Evolutionary conservation across 129 eudicot genomes (phyloP), one percentile per base, ranked within the genome.

Genomic region (Centaurea solstitialis): DNA sequence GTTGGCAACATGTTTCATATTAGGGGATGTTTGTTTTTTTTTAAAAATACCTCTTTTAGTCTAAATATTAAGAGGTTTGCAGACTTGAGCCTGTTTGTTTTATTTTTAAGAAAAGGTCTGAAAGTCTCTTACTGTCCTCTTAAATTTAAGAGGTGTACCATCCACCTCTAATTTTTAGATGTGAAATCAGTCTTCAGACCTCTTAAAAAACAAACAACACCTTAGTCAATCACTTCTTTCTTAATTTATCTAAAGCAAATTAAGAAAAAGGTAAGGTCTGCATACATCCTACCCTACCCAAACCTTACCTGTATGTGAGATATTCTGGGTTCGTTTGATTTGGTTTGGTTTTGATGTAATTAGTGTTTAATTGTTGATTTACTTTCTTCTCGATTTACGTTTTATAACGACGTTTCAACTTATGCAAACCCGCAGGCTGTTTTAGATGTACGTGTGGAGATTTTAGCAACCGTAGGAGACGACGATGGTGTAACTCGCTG

Each of bases 401-500:
- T 70, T 68, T 15, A 35, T 40, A 37, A 39, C n/a, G 66, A 38
- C 11, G 11, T 50, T 28, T 41, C 20, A 71, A 62, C 10, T 7
- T 41, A 83, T 72, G 70, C 66, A 79, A 84, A 40, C 50, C 83
- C 83, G 88, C 94, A 94, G 99, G 99, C 97, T 62, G 91, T 88
- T 72, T 75, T 94, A 88, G 97, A 92, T 47, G 97, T 94, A 72
- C 88, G 93, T 64, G 85, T 94, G 80, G 97, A 94, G 76, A 88
- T 94, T 73, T 81, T 92, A 69, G 99, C 99, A 38, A 83, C 93
- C 1, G 91, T 92, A 35, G 97, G 98, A 68, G 96, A 92, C 40
- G 96, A 94, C 28, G 98, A 90, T 33, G 90, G 99, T 39, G 83
- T 94, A 71, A 86, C 97, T 73, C 97, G 99, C 15, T 94, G 99